These are phyloP conservation scores for Orbilia quercus DNA, from an alignment of 2,329 filamentous ascomycete species.

Conservation along the genomic window DNA sequence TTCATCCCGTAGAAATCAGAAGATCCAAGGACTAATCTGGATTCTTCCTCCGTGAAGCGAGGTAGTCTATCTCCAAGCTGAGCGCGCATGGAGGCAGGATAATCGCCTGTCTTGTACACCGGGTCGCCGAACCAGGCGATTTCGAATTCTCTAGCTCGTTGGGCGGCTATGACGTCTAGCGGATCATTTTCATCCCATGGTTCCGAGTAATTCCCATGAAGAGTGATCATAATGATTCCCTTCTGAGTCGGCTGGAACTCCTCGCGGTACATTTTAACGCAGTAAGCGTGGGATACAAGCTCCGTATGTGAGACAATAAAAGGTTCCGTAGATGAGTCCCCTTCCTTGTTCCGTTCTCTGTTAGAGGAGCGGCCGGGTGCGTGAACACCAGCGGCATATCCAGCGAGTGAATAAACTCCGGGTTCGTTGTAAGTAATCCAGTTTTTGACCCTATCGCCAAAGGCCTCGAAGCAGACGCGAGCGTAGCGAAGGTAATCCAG, in stretches of 20 bases:
- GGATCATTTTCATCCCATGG: constrained; percentile 63
- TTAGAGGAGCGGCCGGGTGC: constrained; percentile 61
- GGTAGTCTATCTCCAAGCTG: constrained; percentile 64
- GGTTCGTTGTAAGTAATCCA: constrained; percentile 67
- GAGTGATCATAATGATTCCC: constrained; percentile 64
- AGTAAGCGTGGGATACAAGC: constrained; percentile 63
- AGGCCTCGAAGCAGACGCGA: constrained; percentile 70
- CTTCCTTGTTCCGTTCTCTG: constrained; percentile 61
- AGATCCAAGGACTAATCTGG: constrained; percentile 63
- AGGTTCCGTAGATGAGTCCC: constrained; percentile 62
- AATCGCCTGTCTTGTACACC: constrained; percentile 63
- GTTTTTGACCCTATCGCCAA: constrained; percentile 71
- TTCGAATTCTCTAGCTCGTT: constrained; percentile 64
- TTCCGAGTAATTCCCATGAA: constrained; percentile 65
- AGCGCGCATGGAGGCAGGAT: constrained; percentile 63
- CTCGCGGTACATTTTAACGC: constrained; percentile 63
- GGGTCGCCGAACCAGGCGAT: constrained; percentile 65
- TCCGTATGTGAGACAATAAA: constrained; percentile 64
- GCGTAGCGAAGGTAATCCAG: constrained; percentile 72
- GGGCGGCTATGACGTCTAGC: constrained; percentile 62
- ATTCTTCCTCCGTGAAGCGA: constrained; percentile 63
- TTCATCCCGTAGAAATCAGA: constrained; percentile 65
- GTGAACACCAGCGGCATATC: constrained; percentile 63
- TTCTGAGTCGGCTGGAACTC: constrained; percentile 63
- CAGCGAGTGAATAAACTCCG: constrained; percentile 62